Conservation (phyloP, 768 basidiomycete genomes). For the Terana coerulea region DNA sequence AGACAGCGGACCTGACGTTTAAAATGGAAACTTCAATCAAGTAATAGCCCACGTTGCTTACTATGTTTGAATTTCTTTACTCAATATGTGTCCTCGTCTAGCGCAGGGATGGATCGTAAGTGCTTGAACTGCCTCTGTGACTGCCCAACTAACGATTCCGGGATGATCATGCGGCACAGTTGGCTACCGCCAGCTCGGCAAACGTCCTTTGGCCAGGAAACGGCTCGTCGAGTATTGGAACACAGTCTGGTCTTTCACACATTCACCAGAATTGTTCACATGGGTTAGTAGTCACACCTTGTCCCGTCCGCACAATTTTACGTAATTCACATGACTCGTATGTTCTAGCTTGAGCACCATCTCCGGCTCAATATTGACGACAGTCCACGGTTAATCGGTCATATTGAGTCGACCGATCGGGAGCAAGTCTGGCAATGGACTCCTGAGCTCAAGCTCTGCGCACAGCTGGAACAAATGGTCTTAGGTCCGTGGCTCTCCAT, state of each 20-base stretch:
- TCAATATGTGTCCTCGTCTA: neutral
- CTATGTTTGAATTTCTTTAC: neutral
- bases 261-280: neutral
- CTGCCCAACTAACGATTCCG: too few species aligned
- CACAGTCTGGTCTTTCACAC: neutral
- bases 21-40: neutral
- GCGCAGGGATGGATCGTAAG: neutral
- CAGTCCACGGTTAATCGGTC: neutral
- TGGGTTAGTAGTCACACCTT: neutral
- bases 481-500: neutral
- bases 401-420: neutral
- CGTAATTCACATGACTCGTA: too few species aligned
- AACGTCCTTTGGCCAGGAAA: neutral
- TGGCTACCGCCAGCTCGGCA: neutral
- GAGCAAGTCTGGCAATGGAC: neutral
- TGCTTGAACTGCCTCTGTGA: neutral
- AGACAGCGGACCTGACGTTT: neutral
- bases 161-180: neutral
- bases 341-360: neutral
- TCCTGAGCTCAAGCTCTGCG: neutral
- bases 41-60: neutral
- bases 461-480: neutral
- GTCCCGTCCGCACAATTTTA: too few species aligned
- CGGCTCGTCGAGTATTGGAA: neutral
- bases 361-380: neutral